Base-by-base conservation (phyloP, 75 land plant species). In the Selaginella moellendorffii region DNA sequence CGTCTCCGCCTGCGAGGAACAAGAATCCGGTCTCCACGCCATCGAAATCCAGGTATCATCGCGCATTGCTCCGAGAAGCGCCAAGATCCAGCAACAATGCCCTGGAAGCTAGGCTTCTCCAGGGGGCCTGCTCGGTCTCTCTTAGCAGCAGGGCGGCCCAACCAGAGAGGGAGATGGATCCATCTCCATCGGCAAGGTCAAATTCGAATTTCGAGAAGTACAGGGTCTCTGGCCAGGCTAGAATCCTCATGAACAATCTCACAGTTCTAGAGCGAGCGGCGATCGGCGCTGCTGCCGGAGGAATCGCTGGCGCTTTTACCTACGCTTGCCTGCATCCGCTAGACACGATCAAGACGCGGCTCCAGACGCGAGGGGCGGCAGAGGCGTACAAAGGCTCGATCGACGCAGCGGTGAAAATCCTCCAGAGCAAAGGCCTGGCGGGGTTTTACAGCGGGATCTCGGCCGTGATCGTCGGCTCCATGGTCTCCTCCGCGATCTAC, bases 291-390 rank as follows among this genome's bases (percentile, higher is more conserved):
- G 65, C 56, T 26, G 99, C 85, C 24, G 99, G 99, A 0, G 99
- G 80, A 29, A 74, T 86, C 2, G 96, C 99, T 14, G 99, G 99
- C 2, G 99, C 87, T 1, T 86, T 95, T 58, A 89, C 96, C 24
- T 90, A 89, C 65, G 78, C 85, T 31, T 82, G 84, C 42, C 81
- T 95, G 23, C 88, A 70, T 68, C 99, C 99, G 0, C 70, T 95
- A 24, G 99, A 95, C 66, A 77, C 90, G 0, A 68, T 95, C 67
- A 95, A 89, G 69, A 95, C 99, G 53, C 83, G 81, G 68, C 78
- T 95, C 54, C 99, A 95, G 63, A 84, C 90, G 1, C 65, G 68
- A 24, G n/a, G 86, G 26, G 86, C 86, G 20, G 63, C 90, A 5
- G 46, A 73, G 29, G 24, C 81, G n/a, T 83, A 84, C 63, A 46